These are phyloP conservation scores for Chrysosporium queenslandicum DNA, from an alignment of 2,329 filamentous ascomycete species.

Conservation along the genomic window DNA sequence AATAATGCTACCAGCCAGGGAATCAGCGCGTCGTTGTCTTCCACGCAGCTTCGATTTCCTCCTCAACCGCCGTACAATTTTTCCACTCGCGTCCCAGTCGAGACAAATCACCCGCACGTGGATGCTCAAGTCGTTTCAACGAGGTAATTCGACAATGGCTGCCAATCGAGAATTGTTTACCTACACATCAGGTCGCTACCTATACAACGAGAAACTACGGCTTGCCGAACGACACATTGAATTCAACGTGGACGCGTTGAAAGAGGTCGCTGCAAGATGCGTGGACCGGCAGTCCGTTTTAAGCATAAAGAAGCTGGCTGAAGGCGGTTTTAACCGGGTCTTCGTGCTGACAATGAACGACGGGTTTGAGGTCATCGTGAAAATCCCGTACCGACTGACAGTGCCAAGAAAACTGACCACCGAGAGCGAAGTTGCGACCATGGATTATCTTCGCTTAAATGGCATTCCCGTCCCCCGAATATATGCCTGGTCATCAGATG, in stretches of 20 bases:
- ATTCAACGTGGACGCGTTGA: conserved; percentile 14
- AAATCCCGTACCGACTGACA: conserved; percentile 20
- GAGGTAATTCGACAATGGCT: too few relatives aligned
- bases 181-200: conserved; percentile 16
- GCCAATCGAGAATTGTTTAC: conserved; percentile 12
- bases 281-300: conserved; percentile 10
- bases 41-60: too few relatives aligned
- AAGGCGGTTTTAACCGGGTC: conserved; percentile 23
- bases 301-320: conserved; percentile 19
- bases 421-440: conserved; percentile 31
- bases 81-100: too few relatives aligned
- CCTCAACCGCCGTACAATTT: too few relatives aligned
- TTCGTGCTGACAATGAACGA: conserved; percentile 19
- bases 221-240: conserved; percentile 11
- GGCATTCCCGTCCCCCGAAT: conserved; percentile 29
- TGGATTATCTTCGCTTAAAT: conserved; percentile 25
- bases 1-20: too few relatives aligned
- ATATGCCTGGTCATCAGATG: conserved; percentile 20
- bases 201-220: conserved; percentile 15
- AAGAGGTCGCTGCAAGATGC: background rate
- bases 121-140: too few relatives aligned
- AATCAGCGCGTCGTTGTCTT: too few relatives aligned
- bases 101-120: too few relatives aligned
- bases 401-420: conserved; percentile 19
- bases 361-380: conserved; percentile 20